These are phyloP conservation scores for Eucalyptus melliodora DNA, from an alignment of 345 rosid genomes.

Conservation along the genomic window DNA sequence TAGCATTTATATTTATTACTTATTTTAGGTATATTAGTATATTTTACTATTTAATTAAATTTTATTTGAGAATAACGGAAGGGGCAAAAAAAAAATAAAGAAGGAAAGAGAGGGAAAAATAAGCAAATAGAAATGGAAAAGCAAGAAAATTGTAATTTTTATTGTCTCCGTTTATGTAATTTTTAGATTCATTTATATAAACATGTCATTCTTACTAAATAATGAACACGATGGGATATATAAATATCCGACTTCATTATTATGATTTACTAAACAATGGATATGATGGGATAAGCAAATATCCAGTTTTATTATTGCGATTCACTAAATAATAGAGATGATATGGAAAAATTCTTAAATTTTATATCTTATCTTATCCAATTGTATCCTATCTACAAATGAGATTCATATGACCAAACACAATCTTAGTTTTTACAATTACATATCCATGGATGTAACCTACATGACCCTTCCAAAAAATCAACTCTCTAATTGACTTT, in stretches of 20 bases:
- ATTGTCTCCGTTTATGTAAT: background rate
- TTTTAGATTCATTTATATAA: background rate
- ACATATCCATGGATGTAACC: background rate
- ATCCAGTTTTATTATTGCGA: rapidly evolving
- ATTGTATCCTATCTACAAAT: no score
- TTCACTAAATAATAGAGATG: background rate
- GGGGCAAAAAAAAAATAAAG: background rate
- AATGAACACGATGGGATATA: background rate
- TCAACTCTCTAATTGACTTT: background rate
- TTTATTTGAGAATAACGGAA: background rate
- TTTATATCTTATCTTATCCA: no score
- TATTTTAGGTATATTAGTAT: background rate
- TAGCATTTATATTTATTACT: background rate
- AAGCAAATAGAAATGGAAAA: background rate
- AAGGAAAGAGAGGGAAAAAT: background rate
- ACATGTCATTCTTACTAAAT: background rate
- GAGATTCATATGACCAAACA: no score
- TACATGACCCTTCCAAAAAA: background rate
- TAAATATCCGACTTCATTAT: rapidly evolving
- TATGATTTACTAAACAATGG: no score
- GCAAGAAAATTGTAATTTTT: background rate
- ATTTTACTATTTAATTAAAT: background rate
- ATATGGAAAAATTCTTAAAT: background rate
- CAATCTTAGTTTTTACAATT: background rate
- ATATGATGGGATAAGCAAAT: no score